phyloP scores from a whole-genome alignment of 2,329 filamentous ascomycete species.

The Pyricularia pennisetigena region DNA sequence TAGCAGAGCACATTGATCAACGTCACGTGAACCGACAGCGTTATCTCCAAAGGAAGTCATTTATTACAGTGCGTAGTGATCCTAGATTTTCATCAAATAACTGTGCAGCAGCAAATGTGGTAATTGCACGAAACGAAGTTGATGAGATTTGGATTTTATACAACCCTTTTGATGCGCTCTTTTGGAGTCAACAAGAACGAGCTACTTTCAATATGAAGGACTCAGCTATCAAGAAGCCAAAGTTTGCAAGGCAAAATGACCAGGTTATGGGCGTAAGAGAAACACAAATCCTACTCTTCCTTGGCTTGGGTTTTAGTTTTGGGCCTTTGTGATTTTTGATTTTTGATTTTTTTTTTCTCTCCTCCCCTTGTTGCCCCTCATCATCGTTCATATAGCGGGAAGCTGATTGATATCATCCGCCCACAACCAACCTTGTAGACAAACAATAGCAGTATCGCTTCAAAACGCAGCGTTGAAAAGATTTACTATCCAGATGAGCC shows the following conservation, averaged over 20 bases:
- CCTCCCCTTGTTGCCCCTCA: not conserved
- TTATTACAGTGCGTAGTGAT: not conserved
- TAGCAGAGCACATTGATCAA: not conserved
- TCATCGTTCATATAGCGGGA: not conserved
- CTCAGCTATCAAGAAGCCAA: not conserved
- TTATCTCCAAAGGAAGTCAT: not conserved
- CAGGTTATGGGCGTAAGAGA: slow-evolving; percentile 41
- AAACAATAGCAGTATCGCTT: slow-evolving; percentile 86
- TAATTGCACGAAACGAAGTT: not conserved
- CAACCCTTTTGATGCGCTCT: not conserved
- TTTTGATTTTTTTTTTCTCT: not conserved
- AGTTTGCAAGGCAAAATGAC: slow-evolving; percentile 27
- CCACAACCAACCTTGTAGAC: slow-evolving; percentile 39
- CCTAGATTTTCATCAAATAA: not conserved
- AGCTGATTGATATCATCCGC: not conserved
- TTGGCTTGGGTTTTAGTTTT: not conserved
- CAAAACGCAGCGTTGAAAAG: slow-evolving; percentile 85
- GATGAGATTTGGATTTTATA: not conserved
- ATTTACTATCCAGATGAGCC: slow-evolving; percentile 69
- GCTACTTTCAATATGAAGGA: not conserved
- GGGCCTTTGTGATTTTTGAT: too few relatives aligned
- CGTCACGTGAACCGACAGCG: not conserved
- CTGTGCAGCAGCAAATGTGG: not conserved
- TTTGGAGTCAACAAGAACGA: not conserved
- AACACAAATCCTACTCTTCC: not conserved